These are phyloP conservation scores for Pleoardoris graminearum DNA, from an alignment of 2,329 filamentous ascomycete species.

Conservation along the genomic window DNA sequence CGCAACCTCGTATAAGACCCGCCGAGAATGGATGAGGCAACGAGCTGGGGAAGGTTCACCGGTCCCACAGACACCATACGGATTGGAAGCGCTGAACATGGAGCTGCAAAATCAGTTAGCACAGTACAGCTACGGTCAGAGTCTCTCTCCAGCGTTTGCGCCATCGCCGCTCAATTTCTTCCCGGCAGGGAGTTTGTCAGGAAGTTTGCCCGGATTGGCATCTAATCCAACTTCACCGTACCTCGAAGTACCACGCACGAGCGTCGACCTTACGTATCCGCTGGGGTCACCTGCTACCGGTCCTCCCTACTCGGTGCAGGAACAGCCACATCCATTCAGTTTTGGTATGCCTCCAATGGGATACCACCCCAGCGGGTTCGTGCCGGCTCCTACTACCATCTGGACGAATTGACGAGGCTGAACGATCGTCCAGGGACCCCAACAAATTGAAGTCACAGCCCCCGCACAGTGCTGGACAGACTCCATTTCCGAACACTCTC, in stretches of 20 bases:
- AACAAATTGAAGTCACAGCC: conserved; percentile 33
- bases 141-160: conserved; percentile 55
- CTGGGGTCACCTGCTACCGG: conserved; percentile 42
- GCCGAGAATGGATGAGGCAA: conserved; percentile 45
- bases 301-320: conserved; percentile 40
- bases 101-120: conserved; percentile 47
- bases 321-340: conserved; percentile 45
- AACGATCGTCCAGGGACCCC: conserved; percentile 48
- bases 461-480: conserved; percentile 23
- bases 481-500: conserved; percentile 9
- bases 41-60: conserved; percentile 39
- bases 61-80: conserved; percentile 42
- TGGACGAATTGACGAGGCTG: conserved; percentile 48
- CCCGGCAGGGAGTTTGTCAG: conserved; percentile 32
- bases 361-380: conserved; percentile 49
- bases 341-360: conserved; percentile 45
- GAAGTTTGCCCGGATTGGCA: conserved; percentile 38
- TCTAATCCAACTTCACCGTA: conserved; percentile 46
- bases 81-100: conserved; percentile 45
- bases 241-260: conserved; percentile 50
- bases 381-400: conserved; percentile 46
- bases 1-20: conserved; percentile 48
- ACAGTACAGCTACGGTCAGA: conserved; percentile 47
- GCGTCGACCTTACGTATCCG: conserved; percentile 39
- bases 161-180: conserved; percentile 50